phyloP scores from a whole-genome alignment of 129 eudicot genomes.

The Smallanthus sonchifolius region DNA sequence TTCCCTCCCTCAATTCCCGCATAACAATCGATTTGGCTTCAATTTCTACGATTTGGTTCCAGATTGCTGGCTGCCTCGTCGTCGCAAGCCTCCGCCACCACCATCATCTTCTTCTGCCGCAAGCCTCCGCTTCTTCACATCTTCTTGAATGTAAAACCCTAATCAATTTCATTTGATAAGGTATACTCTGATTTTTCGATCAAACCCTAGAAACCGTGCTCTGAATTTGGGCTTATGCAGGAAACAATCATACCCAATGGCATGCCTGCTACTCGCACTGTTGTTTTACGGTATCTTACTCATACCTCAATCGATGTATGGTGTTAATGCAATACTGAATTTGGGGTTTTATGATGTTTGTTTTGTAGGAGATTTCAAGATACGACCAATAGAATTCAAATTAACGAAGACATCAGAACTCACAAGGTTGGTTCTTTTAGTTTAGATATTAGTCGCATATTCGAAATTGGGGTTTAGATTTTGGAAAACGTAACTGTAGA shows the following conservation, averaged over 20 bases:
- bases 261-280: slow-evolving; percentile 91
- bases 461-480: slow-evolving; percentile 17
- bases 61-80: no score
- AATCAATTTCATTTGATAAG: no score
- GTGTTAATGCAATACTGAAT: background rate
- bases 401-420: slow-evolving; percentile 69
- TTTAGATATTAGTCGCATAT: slow-evolving; percentile 5
- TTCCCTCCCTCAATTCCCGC: no score
- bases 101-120: no score
- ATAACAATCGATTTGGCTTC: no score
- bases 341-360: slow-evolving; percentile 2
- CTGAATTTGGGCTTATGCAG: no score
- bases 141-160: no score
- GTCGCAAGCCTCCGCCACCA: no score
- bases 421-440: slow-evolving; percentile 50
- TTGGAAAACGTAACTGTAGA: slow-evolving; percentile 45
- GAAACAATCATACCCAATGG: slow-evolving; percentile 66
- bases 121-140: no score
- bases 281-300: slow-evolving; percentile 69
- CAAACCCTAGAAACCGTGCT: no score
- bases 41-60: no score
- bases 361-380: slow-evolving; percentile 75
- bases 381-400: slow-evolving; percentile 62
- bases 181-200: no score
- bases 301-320: background rate